Evolutionary conservation across 2,329 filamentous ascomycete genomes (phyloP), one percentile per base, ranked within the genome.

Genomic region (Alternaria gaisen): DNA sequence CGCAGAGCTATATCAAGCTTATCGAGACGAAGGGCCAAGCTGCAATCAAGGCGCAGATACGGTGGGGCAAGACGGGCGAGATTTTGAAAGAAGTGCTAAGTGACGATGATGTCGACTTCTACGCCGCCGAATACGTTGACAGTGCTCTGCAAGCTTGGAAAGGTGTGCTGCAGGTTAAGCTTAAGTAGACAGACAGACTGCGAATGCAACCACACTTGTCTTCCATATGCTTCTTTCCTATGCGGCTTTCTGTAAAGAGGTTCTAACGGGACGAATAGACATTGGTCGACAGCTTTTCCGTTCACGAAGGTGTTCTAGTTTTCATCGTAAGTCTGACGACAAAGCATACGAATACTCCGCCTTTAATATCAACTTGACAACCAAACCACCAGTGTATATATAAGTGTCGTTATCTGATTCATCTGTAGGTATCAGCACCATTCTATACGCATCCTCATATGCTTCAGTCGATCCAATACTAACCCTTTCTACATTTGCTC

Each of bases 141-240:
- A 73, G 71, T n/a, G 72, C 69, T 6, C 44, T 73, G 2, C 74
- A 77, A 24, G 70, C 73, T 4, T 68, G 76, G 65, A 66, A 68
- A 18, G 74, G 73, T 1, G 66, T 79, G 16, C 43, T 72, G 46
- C 71, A 71, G 61, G 76, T 78, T 18, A 77, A 74, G 64, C 63
- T 77, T n/a, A 71, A 67, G 64, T 76, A 75, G 65, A 54, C n/a
- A 22, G 26, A 24, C 20, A 46, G 16, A 24, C 16, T 4, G 24
- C 34, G 18, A 20, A 28, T 48, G n/a, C 12, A 32, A 41, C 9
- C 18, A 30, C 7, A n/a, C 24, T 24, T 2, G 20, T 11, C 3
- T 41, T 40, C 22, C 32, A 42, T n/a, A 41, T 36, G 32, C 24
- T 36, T 38, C n/a, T 12, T 28, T 48, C 14, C 32, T 16, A 48